Conservation (phyloP, 371 early-diverging fungal species). For the Rhizopus stolonifer region DNA sequence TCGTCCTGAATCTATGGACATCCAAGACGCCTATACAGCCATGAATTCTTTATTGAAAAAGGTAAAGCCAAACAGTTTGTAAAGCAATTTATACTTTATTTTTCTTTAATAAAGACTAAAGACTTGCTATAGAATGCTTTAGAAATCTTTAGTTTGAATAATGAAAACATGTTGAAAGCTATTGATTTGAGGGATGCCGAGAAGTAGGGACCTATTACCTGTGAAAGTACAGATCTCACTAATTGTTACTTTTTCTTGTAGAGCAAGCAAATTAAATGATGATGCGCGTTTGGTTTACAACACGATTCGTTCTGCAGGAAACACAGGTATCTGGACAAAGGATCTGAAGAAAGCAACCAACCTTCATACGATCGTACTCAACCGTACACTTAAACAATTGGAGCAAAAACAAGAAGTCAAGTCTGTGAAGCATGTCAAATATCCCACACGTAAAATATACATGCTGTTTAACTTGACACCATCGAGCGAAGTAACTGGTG, state of each 20-base stretch:
- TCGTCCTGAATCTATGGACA: conserved; percentile 44
- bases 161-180: conserved; percentile 42
- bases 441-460: conserved; percentile 90
- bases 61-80: conserved; percentile 23
- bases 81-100: neutral
- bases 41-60: conserved; percentile 54
- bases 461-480: conserved; percentile 91
- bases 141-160: conserved; percentile 33
- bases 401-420: conserved; percentile 90
- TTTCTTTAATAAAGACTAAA: too few species aligned
- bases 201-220: conserved; percentile 24
- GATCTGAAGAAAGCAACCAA: conserved; percentile 85
- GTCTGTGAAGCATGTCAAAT: conserved; percentile 92
- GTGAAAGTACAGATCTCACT: neutral
- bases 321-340: conserved; percentile 92
- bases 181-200: conserved; percentile 40
- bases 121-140: conserved; percentile 26
- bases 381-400: conserved; percentile 77
- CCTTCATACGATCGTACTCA: conserved; percentile 81
- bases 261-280: conserved; percentile 43
- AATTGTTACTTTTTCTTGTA: conserved; percentile 12
- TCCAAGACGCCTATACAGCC: conserved; percentile 40
- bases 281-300: conserved; percentile 73
- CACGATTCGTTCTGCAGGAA: conserved; percentile 77
- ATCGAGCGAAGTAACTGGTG: conserved; percentile 94